A percentile compares a stretch with the other conserved stretches of the same genome.
Evolutionary conservation across 768 basidiomycete species (phyloP).

Genomic region (Candolleomyces aberdarensis): DNA sequence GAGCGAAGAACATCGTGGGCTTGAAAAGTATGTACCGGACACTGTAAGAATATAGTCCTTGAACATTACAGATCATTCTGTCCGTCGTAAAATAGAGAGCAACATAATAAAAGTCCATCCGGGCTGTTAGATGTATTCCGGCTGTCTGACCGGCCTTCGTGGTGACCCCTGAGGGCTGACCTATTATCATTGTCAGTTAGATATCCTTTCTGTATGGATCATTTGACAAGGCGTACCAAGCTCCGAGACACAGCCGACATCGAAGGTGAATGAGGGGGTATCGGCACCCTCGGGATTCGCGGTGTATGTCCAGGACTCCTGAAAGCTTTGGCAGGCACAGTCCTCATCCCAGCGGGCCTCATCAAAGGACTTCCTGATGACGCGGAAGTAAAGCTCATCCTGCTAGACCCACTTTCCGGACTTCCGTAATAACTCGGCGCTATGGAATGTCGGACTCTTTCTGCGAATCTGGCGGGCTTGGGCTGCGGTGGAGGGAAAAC

Average conservation of each 20-base stretch:
- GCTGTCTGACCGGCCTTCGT: not conserved
- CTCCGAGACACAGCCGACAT: not conserved
- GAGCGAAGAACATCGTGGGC: not conserved
- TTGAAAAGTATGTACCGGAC: not conserved
- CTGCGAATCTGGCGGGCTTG: not conserved
- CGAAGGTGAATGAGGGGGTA: conserved; percentile 1
- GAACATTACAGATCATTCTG: too few species aligned
- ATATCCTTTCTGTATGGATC: too few species aligned
- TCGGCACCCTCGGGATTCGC: conserved; percentile 7
- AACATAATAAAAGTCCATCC: too few species aligned
- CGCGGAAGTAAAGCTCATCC: conserved; percentile 16
- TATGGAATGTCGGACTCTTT: conserved; percentile 26
- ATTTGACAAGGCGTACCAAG: not conserved
- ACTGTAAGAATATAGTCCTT: not conserved
- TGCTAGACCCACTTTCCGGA: conserved; percentile 21
- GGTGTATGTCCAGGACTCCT: not conserved
- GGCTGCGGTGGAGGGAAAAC: conserved; percentile 19
- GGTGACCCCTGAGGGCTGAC: not conserved
- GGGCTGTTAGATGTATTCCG: too few species aligned
- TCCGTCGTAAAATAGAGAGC: too few species aligned
- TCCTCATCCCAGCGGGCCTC: conserved; percentile 18
- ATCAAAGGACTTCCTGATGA: conserved; percentile 22
- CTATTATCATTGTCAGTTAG: not conserved
- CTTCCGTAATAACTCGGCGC: conserved; percentile 40
- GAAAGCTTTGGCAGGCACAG: not conserved